Evolutionary conservation across 2,329 filamentous ascomycete species (phyloP), one percentile per base, ranked within the genome.

Genomic region (Colletotrichum sp.): DNA sequence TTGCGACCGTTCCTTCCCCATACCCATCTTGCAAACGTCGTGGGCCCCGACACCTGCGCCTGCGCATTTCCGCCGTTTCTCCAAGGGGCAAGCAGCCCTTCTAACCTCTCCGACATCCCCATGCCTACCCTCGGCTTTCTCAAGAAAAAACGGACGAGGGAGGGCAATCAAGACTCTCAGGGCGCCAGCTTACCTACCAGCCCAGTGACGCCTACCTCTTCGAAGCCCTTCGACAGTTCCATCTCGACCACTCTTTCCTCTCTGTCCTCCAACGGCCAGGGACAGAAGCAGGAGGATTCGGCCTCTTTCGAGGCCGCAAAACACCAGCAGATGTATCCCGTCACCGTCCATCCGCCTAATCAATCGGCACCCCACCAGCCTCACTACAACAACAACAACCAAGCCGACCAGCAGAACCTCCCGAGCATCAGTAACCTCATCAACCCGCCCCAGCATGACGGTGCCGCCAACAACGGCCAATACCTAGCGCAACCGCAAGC

Each of bases 71-170:
- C 74, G 44, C 49, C 49, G 44, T 75, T 71, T 75, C 61, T 36
- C 57, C 61, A 36, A 55, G 52, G 72, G 65, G 71, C 72, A 75
- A 61, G 75, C 66, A 30, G 66, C 67, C 81, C 78, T 81, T 80
- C 80, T 80, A 76, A 78, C 79, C 77, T 79, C 81, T 81, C 71
- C 76, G 71, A 64, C 72, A 62, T 71, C 80, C 85, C 82, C 83
- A 99, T 99, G 97, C 97, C 96, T 93, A 95, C 92, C 86, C 92
- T 98, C 90, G 95, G 95, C 87, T 96, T 98, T 85, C 92, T 99
- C 85, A 98, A 98, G 92, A 99, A 98, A 92, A 98, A 98, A 92
- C 94, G 96, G 92, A 98, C 96, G 88, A 98, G 96, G 92, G 96
- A 98, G 89, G 94, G 93, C 84, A 92, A 93, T 84, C 90, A 92